Conservation (phyloP, 2,329 filamentous ascomycete species). For the Aspergillus bombycis region DNA sequence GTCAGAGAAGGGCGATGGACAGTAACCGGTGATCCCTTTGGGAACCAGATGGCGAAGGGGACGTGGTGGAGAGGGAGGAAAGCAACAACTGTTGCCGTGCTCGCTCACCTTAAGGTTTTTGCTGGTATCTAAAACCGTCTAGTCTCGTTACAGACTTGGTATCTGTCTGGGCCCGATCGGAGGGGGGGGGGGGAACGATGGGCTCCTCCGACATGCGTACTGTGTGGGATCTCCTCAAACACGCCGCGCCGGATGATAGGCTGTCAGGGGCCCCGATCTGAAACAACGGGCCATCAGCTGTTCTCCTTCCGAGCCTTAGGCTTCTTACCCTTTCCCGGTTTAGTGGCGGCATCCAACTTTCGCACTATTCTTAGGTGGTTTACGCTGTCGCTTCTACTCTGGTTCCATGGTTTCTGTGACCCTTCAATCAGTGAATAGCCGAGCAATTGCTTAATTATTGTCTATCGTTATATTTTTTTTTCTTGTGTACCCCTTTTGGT, state of each 20-base stretch:
- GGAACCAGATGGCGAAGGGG: neutral
- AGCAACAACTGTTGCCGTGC: neutral
- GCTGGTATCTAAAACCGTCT: neutral
- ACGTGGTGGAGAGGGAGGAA: neutral
- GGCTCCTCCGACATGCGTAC: conserved; percentile 10
- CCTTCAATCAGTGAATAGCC: neutral
- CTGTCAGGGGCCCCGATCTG: conserved; percentile 23
- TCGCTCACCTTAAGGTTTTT: neutral
- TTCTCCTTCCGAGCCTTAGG: neutral
- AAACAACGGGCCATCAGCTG: conserved; percentile 23
- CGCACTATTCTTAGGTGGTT: conserved; percentile 1
- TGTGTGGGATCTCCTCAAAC: conserved; percentile 14
- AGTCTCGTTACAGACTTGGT: conserved; percentile 9
- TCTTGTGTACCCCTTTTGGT: no score
- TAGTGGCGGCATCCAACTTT: neutral
- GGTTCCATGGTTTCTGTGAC: neutral
- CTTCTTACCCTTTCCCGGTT: neutral
- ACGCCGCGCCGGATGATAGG: conserved; percentile 19
- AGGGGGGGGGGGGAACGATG: conserved; percentile 13
- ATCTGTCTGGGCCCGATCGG: conserved; percentile 17
- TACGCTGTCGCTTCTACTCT: neutral
- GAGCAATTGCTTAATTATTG: neutral
- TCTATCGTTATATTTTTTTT: no score
- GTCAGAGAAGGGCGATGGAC: conserved; percentile 1
- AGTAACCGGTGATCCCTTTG: neutral